Evolutionary conservation across 1,284 basidiomycete genomes (phyloP), one percentile per base, ranked within the genome.

Genomic region (Schizophyllum commune): DNA sequence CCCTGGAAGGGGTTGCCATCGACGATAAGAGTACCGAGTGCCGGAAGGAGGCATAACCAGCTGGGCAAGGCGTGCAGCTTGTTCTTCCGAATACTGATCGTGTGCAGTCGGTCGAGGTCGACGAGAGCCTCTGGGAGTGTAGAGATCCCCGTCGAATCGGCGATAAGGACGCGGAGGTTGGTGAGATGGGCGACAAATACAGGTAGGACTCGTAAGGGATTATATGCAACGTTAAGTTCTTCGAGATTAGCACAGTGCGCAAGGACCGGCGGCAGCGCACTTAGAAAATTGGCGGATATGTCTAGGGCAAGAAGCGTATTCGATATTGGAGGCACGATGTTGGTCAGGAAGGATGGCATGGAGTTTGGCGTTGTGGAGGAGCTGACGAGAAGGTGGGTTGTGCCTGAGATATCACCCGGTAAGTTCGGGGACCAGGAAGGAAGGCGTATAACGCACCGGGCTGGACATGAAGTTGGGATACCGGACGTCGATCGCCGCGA

Each of bases 1-100:
- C 91, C 89, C 65, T 92, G 88, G 74, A 98, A 97, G 7, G 93
- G 91, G 72, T 99, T 99, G 33, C 89, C 91, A 67, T 98, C 96
- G 32, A 99, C 84, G 65, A 90, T 88, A 2, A 99, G 79, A 4
- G 88, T 89, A 72, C 96, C 92, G 57, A 99, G 81, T 52, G 84
- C 83, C 19, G 85, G 81, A 33, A 99, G 80, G 34, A 91, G 83
- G 71, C 92, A 93, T 54, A 99, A 80, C 96, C 97, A 99, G 64
- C 90, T 86, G 3, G 96, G 96, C 32, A 99, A 80, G n/a, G 88
- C 84, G 66, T 92, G 82, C 69, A 99, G 80, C 70, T 89, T 89
- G 75, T 99, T 99, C 68, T 88, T 79, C 61, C 95, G 86, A 57
- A 96, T 79, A 70, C 92, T 94, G 62, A 98, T 82, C 5, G 92